Evolutionary conservation across 1,284 basidiomycete species (phyloP).

Genomic region (Wallemia hederae): DNA sequence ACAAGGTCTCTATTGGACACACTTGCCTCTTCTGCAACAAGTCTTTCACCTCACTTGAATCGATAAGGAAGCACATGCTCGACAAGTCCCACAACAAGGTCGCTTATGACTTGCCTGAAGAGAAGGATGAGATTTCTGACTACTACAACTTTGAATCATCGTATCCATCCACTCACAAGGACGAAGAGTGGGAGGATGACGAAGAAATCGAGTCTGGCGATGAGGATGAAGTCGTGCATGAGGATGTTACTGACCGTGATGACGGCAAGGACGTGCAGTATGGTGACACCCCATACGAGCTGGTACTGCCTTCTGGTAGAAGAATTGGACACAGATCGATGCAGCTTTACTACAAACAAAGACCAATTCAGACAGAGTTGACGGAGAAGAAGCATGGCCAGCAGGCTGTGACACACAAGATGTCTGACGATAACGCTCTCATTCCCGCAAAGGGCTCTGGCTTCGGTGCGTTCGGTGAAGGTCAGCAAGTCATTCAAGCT

Average conservation of each 20-base stretch:
- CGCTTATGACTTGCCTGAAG: constrained; percentile 51
- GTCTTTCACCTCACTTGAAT: constrained; percentile 49
- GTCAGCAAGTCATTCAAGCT: constrained; percentile 59
- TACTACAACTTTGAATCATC: constrained; percentile 72
- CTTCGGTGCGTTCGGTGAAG: constrained; percentile 50
- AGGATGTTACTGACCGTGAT: constrained; percentile 13
- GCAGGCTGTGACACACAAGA: constrained; percentile 24
- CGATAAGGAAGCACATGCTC: constrained; percentile 71
- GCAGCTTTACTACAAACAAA: constrained; percentile 37
- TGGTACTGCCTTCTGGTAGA: constrained; percentile 78
- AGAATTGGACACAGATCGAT: constrained; percentile 74
- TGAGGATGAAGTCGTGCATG: constrained; percentile 20
- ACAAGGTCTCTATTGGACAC: constrained; percentile 78
- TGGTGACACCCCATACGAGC: constrained; percentile 50
- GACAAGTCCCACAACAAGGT: constrained; percentile 93
- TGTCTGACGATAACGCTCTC: constrained; percentile 42
- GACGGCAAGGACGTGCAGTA: constrained; percentile 28
- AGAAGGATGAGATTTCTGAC: constrained; percentile 65
- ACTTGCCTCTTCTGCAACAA: constrained; percentile 71
- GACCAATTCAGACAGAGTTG: constrained; percentile 30
- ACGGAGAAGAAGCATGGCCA: constrained; percentile 8
- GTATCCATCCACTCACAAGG: constrained; percentile 17
- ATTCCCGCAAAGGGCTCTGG: constrained; percentile 49
- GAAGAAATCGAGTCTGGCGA: constrained; percentile 15
- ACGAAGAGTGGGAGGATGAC: constrained; percentile 29